Evolutionary conservation across 768 basidiomycete genomes (phyloP), one percentile per base, ranked within the genome.

Genomic region (Serendipita indica): DNA sequence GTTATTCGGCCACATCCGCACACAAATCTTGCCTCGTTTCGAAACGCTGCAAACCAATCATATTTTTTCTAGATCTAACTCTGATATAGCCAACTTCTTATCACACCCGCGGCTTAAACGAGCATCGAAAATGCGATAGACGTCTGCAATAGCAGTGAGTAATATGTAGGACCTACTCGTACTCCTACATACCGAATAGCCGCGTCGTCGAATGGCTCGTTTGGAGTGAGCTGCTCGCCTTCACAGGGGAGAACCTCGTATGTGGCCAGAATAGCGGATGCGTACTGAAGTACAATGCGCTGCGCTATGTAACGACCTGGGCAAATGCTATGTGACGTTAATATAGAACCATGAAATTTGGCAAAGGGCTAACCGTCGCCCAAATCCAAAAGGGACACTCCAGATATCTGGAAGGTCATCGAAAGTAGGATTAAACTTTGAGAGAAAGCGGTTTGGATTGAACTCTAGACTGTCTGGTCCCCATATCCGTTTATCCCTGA

Each of bases 301-400:
- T 80, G 79, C 3, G 79, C 80, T 35, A 81, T 72, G 63, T 77
- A 76, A 43, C 73, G 62, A 3, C 80, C 80, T 79, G 58, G 39
- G 33, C 58, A 62, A 4, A 57, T 14, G 3, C 61, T 37, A 25
- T 33, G 57, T 59, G 14, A 28, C 18, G 22, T 13, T 37, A 28
- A 10, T 57, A 18, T 6, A 12, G 39, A n/a, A n/a, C 77, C 32
- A 49, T n/a, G 33, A 16, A 41, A 22, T 28, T n/a, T n/a, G n/a
- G n/a, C n/a, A n/a, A n/a, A n/a, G n/a, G 33, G 69, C 75, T 61
- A 60, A 75, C 77, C 84, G 77, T 69, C 84, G 72, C 49, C 84
- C 84, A 65, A 84, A 86, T 4, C 84, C 84, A 69, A 84, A 86
- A 64, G 78, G 81, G 46, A 81, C 66, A 49, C 73, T 73, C 58